Evolutionary conservation across 2,329 filamentous ascomycete genomes (phyloP).

Genomic region (Botrytis byssoidea): DNA sequence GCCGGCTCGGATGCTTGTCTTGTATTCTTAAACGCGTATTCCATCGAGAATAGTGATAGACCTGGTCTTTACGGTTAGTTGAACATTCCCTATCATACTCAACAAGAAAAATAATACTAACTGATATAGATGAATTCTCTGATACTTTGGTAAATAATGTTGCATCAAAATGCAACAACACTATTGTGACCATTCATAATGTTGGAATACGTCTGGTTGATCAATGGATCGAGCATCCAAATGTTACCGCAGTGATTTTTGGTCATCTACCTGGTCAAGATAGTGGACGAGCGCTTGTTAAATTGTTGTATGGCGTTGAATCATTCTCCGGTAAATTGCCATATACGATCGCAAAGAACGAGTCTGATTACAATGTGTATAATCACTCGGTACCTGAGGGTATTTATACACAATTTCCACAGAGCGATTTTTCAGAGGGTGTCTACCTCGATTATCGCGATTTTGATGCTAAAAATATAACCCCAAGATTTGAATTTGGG

Average conservation of each 20-base stretch:
- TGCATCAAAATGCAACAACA: background rate
- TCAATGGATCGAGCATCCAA: background rate
- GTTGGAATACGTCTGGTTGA: background rate
- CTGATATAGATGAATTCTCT: background rate
- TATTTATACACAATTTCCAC: background rate
- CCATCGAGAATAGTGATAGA: background rate
- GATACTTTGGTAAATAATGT: background rate
- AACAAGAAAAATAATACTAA: background rate
- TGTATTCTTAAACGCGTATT: background rate
- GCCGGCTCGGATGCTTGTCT: background rate
- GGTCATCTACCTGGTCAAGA: background rate
- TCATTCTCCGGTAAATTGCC: background rate
- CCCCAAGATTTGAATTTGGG: background rate
- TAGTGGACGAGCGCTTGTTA: background rate
- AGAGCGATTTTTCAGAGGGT: background rate
- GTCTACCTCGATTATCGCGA: background rate
- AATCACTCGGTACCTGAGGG: background rate
- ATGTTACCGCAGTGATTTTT: background rate
- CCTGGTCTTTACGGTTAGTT: background rate
- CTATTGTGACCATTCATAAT: background rate
- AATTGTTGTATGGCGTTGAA: background rate
- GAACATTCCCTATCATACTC: background rate
- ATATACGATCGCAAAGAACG: background rate
- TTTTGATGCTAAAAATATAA: background rate
- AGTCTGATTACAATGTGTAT: background rate